Base-by-base conservation (phyloP, 345 rosid genomes). In the Syzygium grande region DNA sequence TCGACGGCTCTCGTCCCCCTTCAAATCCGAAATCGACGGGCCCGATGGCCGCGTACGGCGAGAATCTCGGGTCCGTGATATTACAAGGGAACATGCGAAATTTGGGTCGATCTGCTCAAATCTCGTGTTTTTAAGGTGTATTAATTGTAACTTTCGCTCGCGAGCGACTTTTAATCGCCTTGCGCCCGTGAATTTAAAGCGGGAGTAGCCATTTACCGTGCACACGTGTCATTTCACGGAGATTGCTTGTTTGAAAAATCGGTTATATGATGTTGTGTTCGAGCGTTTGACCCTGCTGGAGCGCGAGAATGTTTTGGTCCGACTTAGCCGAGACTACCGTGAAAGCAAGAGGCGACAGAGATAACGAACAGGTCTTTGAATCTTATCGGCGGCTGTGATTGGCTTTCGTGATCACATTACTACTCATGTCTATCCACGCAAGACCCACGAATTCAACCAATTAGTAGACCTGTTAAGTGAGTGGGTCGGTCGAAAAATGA, bases 1-100 rank as follows among this genome's bases (percentile, higher is more conserved):
- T 55, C 79, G n/a, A 22, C 88, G 87, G 84, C 29, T 84, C 4
- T 30, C 52, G 58, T 29, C 27, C 6, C 17, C 27, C 87, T 49
- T 52, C 65, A 84, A 30, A 59, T 55, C 88, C 65, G 29, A 8
- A 19, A 90, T 88, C 89, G 84, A 90, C 59, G 92, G 91, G 79
- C 59, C 9, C 14, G 84, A 89, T 84, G 83, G 38, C 83, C 49
- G 46, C 25, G 83, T 73, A 4, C 49, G 27, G 7, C 49, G 83
- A 73, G 49, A 38, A 38, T 73, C 83, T 19, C 1, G 49, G 49
- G 49, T 55, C 49, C 46, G 49, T 38, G 83, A 73, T 43, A 22
- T 21, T 19, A 73, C 49, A 19, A 41, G 41, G 83, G 83, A 73
- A 73, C 83, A 19, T 9, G 83, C 83, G 83, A 21, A 34, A 73